A percentile compares a stretch with the other conserved stretches of the same genome.
phyloP scores from a whole-genome alignment of 352 stramenopile genomes.

The Peronospora belbahrii region DNA sequence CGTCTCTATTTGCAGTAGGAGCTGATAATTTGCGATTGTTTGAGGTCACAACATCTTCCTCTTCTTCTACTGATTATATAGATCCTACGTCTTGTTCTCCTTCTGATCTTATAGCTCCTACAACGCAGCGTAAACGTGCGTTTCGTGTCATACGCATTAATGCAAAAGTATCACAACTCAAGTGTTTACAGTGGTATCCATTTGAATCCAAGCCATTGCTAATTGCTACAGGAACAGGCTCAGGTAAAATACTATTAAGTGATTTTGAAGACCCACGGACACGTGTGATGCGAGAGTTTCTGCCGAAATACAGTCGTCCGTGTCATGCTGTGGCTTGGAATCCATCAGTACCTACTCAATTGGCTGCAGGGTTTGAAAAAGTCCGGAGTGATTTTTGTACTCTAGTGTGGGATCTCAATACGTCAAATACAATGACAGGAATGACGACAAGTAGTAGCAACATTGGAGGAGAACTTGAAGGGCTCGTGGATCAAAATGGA shows the following conservation, averaged over 20 bases:
- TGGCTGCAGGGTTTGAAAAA: constrained; percentile 82
- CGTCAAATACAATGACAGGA: constrained; percentile 13
- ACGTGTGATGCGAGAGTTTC: constrained; percentile 59
- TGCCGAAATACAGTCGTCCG: constrained; percentile 73
- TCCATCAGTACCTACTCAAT: constrained; percentile 55
- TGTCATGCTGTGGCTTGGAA: constrained; percentile 86
- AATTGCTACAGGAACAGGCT: constrained; percentile 64
- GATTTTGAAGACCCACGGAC: constrained; percentile 68
- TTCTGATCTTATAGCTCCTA: constrained; percentile 12
- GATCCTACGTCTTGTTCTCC: too few relatives aligned
- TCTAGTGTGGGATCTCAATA: constrained; percentile 78
- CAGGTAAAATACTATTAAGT: constrained; percentile 76
- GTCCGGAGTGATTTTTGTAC: constrained; percentile 81
- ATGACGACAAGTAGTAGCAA: constrained; percentile 19
- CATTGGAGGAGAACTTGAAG: constrained; percentile 24
- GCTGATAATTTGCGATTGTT: constrained; percentile 80
- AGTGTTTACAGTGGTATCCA: constrained; percentile 81
- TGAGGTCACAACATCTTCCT: constrained; percentile 41
- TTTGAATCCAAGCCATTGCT: constrained; percentile 65
- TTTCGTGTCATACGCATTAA: constrained; percentile 81
- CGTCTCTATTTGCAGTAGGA: constrained; percentile 75
- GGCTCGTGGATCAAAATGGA: constrained; percentile 22
- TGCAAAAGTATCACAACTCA: constrained; percentile 64
- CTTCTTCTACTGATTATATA: constrained; percentile 2
- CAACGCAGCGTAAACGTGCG: constrained; percentile 76